A percentile compares a stretch with the other conserved stretches of the same genome.
phyloP scores from a whole-genome alignment of 176 grass and related monocot species.

The Musa acuminata region DNA sequence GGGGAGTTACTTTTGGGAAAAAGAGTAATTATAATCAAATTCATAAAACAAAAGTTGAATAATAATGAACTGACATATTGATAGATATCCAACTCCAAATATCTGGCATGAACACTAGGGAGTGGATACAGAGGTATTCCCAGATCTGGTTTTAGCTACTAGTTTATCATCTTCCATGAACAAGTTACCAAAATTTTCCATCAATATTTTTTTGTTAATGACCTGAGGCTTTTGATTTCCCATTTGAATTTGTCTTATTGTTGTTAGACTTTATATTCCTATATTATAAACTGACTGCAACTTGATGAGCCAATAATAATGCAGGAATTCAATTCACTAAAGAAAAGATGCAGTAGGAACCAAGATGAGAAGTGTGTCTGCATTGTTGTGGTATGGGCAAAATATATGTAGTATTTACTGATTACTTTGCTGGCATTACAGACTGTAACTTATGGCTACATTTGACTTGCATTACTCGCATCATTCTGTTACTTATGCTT shows the following conservation, averaged over 20 bases:
- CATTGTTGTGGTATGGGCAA: constrained; percentile 46
- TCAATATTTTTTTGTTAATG: background rate
- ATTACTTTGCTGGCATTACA: background rate
- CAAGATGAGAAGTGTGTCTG: constrained; percentile 53
- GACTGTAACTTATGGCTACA: too few species aligned
- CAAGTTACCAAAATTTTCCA: background rate
- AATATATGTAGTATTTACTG: background rate
- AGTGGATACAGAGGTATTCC: too few species aligned
- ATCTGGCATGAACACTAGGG: too few species aligned
- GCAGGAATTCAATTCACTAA: constrained; percentile 63
- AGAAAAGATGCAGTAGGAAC: constrained; percentile 45
- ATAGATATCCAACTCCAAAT: too few species aligned
- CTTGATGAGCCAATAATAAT: constrained; percentile 15
- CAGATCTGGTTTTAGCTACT: too few species aligned
- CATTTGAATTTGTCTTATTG: background rate
- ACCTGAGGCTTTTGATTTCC: background rate
- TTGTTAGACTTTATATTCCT: background rate
- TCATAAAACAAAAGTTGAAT: too few species aligned
- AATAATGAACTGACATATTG: too few species aligned
- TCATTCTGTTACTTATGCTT: too few species aligned
- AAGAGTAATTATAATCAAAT: too few species aligned
- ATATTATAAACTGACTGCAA: constrained; percentile 5
- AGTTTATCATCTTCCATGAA: too few species aligned
- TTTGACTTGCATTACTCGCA: too few species aligned
- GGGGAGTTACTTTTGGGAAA: too few species aligned